A percentile compares a stretch with the other conserved stretches of the same genome.
Evolutionary conservation across 352 stramenopile species (phyloP).

Genomic region (Phytophthora pinifolia): DNA sequence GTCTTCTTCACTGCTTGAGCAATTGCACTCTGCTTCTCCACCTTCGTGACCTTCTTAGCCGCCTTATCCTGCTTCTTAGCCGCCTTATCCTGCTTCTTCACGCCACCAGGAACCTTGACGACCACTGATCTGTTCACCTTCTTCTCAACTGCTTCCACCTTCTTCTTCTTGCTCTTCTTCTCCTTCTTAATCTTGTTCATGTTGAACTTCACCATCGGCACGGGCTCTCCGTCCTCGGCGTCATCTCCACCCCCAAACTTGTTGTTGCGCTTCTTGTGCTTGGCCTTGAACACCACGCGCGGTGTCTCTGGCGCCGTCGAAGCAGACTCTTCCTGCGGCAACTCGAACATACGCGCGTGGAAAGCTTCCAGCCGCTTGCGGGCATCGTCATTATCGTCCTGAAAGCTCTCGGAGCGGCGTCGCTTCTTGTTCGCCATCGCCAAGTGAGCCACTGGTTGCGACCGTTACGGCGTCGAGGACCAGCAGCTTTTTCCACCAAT

Average conservation of each 20-base stretch:
- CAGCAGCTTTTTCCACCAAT: conserved; percentile 37
- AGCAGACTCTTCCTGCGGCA: conserved; percentile 18
- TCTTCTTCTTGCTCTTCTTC: conserved; percentile 27
- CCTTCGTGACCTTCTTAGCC: conserved; percentile 11
- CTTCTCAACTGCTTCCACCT: conserved; percentile 10
- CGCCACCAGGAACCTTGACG: conserved; percentile 14
- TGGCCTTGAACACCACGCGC: conserved; percentile 45
- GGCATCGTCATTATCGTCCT: conserved; percentile 33
- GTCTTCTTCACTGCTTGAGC: conserved; percentile 14
- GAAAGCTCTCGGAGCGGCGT: conserved; percentile 33
- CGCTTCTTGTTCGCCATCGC: conserved; percentile 37
- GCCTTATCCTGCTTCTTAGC: conserved; percentile 1
- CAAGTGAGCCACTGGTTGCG: conserved; percentile 16
- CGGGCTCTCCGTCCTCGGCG: conserved; percentile 27
- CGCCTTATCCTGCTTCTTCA: not conserved
- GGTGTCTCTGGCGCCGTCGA: conserved; percentile 15
- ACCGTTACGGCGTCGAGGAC: conserved; percentile 7
- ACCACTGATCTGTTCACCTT: conserved; percentile 11
- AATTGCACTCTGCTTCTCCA: conserved; percentile 2
- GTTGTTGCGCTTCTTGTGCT: conserved; percentile 33
- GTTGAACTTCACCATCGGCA: conserved; percentile 41
- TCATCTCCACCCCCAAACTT: conserved; percentile 2
- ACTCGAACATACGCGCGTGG: conserved; percentile 59
- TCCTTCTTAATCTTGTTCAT: conserved; percentile 20
- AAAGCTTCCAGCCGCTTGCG: conserved; percentile 51